Conservation (phyloP, 2,329 filamentous ascomycete genomes). For the Pseudogymnoascus sp. region DNA sequence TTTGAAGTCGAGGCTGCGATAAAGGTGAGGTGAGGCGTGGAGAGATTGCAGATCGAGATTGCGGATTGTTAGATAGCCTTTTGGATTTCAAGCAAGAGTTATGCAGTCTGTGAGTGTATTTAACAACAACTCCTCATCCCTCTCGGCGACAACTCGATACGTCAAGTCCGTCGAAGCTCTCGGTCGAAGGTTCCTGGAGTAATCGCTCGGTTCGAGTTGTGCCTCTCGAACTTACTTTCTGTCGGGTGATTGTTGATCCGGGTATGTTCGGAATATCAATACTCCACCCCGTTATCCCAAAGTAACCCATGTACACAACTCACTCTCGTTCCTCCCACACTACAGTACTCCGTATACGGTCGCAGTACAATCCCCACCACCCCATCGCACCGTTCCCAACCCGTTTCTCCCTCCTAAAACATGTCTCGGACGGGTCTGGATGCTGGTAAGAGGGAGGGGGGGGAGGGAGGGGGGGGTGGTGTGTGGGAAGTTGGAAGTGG, state of each 20-base stretch:
- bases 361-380: no score
- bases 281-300: not conserved
- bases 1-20: not conserved
- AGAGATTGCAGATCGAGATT: not conserved
- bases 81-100: not conserved
- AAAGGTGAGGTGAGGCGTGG: not conserved
- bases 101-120: not conserved
- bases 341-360: no score
- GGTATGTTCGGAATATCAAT: not conserved
- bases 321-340: no score
- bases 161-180: not conserved
- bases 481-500: not conserved
- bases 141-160: not conserved
- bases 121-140: not conserved
- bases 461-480: no score
- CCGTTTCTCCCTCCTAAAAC: not conserved
- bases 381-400: not conserved
- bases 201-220: not conserved
- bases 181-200: not conserved
- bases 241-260: not conserved
- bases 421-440: not conserved
- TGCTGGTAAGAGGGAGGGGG: not conserved
- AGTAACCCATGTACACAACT: no score
- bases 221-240: not conserved
- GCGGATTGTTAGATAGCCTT: not conserved